phyloP scores from a whole-genome alignment of 2,329 filamentous ascomycete genomes.

The Exophiala spinifera region DNA sequence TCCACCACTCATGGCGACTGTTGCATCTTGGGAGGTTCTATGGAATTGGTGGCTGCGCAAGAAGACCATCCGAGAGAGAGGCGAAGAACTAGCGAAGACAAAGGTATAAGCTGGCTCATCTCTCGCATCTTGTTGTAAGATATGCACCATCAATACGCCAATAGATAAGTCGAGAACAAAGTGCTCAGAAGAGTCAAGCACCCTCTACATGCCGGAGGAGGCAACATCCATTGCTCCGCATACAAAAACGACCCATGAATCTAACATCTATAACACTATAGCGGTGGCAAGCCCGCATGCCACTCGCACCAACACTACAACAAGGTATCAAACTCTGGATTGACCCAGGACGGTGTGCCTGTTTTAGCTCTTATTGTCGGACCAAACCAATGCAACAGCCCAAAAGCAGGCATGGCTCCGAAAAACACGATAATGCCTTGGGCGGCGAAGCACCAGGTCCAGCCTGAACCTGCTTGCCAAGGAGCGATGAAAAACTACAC shows the following conservation, averaged over 20 bases:
- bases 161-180: background rate
- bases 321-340: slow-evolving; percentile 40
- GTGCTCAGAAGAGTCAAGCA: no score
- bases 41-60: slow-evolving; percentile 65
- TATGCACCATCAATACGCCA: background rate
- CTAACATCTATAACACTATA: no score
- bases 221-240: no score
- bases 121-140: background rate
- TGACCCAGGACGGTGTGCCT: slow-evolving; percentile 46
- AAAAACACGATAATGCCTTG: slow-evolving; percentile 49
- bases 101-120: slow-evolving; percentile 47
- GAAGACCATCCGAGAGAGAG: slow-evolving; percentile 46
- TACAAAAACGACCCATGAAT: no score
- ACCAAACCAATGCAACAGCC: slow-evolving; percentile 42
- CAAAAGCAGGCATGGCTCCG: slow-evolving; percentile 40
- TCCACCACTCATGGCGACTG: slow-evolving; percentile 69
- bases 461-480: slow-evolving; percentile 47
- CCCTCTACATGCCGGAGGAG: no score
- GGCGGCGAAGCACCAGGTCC: slow-evolving; percentile 51
- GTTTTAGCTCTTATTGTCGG: slow-evolving; percentile 36
- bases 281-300: no score
- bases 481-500: slow-evolving; percentile 50
- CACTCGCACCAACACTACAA: background rate
- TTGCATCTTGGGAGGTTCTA: slow-evolving; percentile 69
- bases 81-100: slow-evolving; percentile 48